Evolutionary conservation across 345 rosid species (phyloP).

Genomic region (Salix purpurea): DNA sequence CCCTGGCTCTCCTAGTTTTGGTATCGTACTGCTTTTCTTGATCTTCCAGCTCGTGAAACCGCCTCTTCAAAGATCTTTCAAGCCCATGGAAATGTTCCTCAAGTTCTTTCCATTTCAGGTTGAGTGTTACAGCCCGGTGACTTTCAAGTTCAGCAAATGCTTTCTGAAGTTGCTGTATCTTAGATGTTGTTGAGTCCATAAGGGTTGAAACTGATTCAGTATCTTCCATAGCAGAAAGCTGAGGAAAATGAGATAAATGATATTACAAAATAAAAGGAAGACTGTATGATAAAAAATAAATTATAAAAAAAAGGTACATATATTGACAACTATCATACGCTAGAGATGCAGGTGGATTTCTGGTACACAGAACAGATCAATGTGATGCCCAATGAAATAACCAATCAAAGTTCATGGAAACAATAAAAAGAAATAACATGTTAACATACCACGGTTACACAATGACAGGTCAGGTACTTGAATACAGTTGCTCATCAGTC

Average conservation of each 20-base stretch:
- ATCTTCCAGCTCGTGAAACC: conserved; percentile 96
- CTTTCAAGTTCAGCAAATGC: conserved; percentile 99
- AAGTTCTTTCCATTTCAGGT: conserved; percentile 92
- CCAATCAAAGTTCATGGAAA: not conserved
- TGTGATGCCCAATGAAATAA: not conserved
- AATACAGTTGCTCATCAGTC: not conserved
- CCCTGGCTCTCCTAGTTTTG: conserved; percentile 75
- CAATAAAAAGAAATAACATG: not conserved
- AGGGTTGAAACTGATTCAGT: conserved; percentile 63
- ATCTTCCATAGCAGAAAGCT: conserved; percentile 67
- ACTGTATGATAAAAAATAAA: not conserved
- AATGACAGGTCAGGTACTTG: not conserved
- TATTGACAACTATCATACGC: not conserved
- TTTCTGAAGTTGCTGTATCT: conserved; percentile 97
- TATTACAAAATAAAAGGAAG: not conserved
- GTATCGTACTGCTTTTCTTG: conserved; percentile 76
- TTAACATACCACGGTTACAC: not conserved
- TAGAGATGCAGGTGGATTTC: not conserved
- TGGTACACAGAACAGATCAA: not conserved
- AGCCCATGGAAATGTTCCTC: conserved; percentile 99
- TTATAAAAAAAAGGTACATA: not conserved
- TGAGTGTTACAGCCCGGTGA: conserved; percentile 80
- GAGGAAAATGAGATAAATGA: conserved; percentile 1
- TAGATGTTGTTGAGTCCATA: conserved; percentile 75
- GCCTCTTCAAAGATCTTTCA: conserved; percentile 93